phyloP scores from a whole-genome alignment of 148 eudicot species.

The Fallopia convolvulus region DNA sequence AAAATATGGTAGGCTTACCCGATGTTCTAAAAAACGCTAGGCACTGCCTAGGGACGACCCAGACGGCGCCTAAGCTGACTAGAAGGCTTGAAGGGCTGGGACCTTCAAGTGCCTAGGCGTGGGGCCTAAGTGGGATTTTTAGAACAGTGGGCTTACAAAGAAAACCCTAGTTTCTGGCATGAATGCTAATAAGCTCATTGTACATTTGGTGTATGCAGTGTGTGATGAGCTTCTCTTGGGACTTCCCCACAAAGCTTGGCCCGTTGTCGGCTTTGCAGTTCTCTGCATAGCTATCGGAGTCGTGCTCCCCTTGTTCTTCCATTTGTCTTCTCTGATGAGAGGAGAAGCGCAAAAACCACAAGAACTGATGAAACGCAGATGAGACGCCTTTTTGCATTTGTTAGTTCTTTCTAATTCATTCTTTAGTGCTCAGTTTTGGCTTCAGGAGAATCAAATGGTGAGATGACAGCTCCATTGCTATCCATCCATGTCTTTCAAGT shows the following conservation, averaged over 20 bases:
- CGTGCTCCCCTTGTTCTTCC: constrained; percentile 54
- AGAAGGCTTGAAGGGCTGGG: too few species aligned
- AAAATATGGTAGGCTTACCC: too few species aligned
- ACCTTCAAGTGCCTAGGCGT: too few species aligned
- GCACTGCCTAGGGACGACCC: too few species aligned
- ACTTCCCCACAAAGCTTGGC: constrained; percentile 73
- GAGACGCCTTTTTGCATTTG: neutral
- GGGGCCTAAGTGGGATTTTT: too few species aligned
- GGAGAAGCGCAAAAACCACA: neutral
- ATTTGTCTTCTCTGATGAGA: neutral
- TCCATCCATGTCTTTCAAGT: too few species aligned
- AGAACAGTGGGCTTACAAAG: too few species aligned
- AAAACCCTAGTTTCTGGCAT: neutral
- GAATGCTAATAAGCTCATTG: neutral
- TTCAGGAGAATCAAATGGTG: neutral
- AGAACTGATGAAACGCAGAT: neutral
- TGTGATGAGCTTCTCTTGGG: constrained; percentile 82
- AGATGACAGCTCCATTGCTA: neutral
- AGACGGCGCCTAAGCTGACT: too few species aligned
- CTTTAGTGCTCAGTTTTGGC: neutral
- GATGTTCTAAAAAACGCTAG: too few species aligned
- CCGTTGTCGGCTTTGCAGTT: constrained; percentile 49
- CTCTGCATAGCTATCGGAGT: constrained; percentile 52
- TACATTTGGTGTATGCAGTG: constrained; percentile 35
- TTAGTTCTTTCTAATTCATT: neutral